Percentiles rank a stretch among this genome's conserved stretches.
These are phyloP conservation scores for Quercus parvula DNA, from an alignment of 306 rosid species.

Conservation along the genomic window DNA sequence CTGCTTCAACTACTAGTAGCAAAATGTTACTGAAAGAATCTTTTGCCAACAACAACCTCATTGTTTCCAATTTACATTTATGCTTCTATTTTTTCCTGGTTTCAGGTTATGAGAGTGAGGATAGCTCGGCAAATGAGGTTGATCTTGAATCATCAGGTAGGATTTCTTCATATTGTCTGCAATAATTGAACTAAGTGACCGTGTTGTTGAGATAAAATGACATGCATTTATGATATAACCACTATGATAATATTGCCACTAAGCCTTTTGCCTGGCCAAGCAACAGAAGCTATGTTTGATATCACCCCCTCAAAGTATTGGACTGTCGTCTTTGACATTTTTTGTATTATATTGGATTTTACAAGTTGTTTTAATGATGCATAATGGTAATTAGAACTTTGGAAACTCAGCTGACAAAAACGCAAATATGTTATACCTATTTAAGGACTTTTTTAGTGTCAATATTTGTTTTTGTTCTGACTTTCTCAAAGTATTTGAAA, in stretches of 20 bases:
- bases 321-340: neutral
- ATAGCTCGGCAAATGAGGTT: slow-evolving; percentile 58
- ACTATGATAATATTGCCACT: neutral
- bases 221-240: neutral
- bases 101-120: slow-evolving; percentile 75
- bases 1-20: neutral
- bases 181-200: neutral
- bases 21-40: neutral
- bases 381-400: too few relatives aligned
- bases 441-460: neutral
- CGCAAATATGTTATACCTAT: neutral
- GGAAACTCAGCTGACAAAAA: too few relatives aligned
- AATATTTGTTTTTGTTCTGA: too few relatives aligned
- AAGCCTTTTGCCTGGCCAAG: neutral
- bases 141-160: slow-evolving; percentile 53
- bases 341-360: neutral
- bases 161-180: slow-evolving; percentile 19
- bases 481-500: neutral
- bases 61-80: neutral
- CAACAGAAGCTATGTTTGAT: neutral
- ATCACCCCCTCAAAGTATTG: neutral
- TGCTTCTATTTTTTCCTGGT: neutral
- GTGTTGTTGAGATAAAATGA: neutral
- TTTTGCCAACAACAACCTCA: neutral
- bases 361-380: neutral